Base-by-base conservation (phyloP, 2,329 filamentous ascomycete genomes). In the Fusarium chlamydosporum region DNA sequence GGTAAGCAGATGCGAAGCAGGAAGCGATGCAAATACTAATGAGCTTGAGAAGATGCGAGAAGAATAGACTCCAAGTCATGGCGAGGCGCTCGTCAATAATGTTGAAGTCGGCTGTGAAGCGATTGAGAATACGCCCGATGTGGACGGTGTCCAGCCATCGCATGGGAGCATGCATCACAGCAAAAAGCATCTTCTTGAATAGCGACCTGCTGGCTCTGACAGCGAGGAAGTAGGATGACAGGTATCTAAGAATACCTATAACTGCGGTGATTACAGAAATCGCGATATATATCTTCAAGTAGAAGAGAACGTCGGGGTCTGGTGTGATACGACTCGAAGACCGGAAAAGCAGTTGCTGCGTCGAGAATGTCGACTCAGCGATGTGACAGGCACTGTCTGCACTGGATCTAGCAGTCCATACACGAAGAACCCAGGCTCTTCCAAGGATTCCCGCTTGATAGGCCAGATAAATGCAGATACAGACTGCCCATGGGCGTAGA, bases 111-210 rank as follows among this genome's bases (percentile, higher is more conserved):
- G 89, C 83, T 0, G 91, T 92, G 75, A 94, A 92, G 2, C 92
- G 86, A 76, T 94, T 94, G 16, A 94, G 80, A 29, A 94, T 87
- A 33, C 91, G 86, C 3, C 92, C 92, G 0, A 92, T 82, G 0
- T 92, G 92, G 0, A 93, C 89, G 0, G 91, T 94, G 74, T 94
- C 92, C n/a, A 94, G 83, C 90, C 91, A 93, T 52, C 91, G 83
- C 16, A 94, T 82, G 1, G 90, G 91, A 3, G 91, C 88, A 15
- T 89, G 86, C 9, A 94, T 82, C 10, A 94, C 83, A 1, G 86
- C 83, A 70, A 86, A 88, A 46, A 89, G 88, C 61, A 93, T 84
- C 43, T 84, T 84, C 15, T 87, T 83, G 65, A 93, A 94, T 4
- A 94, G 81, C 43, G 79, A 79, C 38, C 86, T 83, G 15, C 91